These are phyloP conservation scores for Arabidopsis lyrata DNA, from an alignment of 441 rosid genomes.

Conservation along the genomic window DNA sequence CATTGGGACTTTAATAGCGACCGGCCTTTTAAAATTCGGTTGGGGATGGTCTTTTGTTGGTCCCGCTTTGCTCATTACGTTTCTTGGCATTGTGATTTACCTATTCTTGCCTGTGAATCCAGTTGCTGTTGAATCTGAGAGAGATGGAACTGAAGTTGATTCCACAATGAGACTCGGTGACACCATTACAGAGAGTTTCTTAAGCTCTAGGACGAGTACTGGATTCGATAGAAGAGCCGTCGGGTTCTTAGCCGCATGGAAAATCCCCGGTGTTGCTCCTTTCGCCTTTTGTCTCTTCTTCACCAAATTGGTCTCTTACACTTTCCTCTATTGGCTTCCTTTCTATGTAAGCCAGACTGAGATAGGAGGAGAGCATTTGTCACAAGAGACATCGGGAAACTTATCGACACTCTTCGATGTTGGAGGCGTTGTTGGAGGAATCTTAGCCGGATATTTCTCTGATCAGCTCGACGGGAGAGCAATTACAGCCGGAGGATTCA, in stretches of 20 bases:
- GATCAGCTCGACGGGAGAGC: constrained; percentile 83
- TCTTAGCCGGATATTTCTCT: constrained; percentile 89
- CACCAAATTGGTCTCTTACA: constrained; percentile 91
- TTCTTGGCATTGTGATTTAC: constrained; percentile 69
- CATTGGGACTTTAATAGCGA: constrained; percentile 77
- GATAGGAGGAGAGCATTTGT: constrained; percentile 81
- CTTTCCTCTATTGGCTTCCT: constrained; percentile 98
- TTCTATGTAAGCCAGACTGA: constrained; percentile 95
- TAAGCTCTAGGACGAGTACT: constrained; percentile 48
- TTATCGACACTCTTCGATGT: constrained; percentile 88
- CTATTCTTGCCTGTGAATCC: constrained; percentile 80
- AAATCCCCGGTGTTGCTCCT: constrained; percentile 93
- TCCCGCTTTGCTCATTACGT: constrained; percentile 71
- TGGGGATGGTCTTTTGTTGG: constrained; percentile 99
- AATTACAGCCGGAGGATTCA: constrained; percentile 90
- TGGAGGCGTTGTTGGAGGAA: constrained; percentile 96
- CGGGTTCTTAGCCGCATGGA: constrained; percentile 94
- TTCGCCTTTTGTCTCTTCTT: constrained; percentile 96
- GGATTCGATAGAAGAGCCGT: constrained; percentile 61
- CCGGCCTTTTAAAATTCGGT: constrained; percentile 73
- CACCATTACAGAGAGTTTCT: constrained; percentile 61
- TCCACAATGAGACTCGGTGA: constrained; percentile 57
- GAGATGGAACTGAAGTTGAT: constrained; percentile 60
- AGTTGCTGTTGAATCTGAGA: constrained; percentile 66
- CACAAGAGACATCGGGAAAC: constrained; percentile 80